phyloP scores from a whole-genome alignment of 2,329 filamentous ascomycete species.

The Diaporthe sp. region DNA sequence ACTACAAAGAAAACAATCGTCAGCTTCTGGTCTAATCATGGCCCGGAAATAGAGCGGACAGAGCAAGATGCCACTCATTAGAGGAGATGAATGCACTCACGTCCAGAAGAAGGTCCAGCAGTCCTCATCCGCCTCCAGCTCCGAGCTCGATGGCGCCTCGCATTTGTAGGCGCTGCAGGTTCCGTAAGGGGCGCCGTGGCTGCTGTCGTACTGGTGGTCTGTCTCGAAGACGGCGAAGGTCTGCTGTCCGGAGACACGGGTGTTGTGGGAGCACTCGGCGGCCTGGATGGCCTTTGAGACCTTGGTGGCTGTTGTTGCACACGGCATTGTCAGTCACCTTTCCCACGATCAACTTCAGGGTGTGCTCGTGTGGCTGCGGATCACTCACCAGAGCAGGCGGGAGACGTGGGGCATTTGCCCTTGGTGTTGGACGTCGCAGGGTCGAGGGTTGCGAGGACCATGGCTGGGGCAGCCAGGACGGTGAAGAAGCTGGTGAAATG shows the following conservation, averaged over 20 bases:
- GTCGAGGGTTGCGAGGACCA: constrained; percentile 43
- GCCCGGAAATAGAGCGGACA: accelerated
- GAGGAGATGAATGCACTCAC: not conserved
- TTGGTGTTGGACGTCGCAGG: constrained; percentile 48
- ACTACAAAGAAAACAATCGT: not conserved
- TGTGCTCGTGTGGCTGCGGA: too few relatives aligned
- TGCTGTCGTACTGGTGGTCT: constrained; percentile 56
- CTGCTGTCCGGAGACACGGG: constrained; percentile 45
- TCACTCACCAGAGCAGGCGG: constrained; percentile 40
- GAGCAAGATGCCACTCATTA: not conserved
- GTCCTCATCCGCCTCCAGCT: constrained; percentile 45
- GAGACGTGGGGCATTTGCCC: constrained; percentile 44
- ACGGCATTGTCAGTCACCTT: not conserved
- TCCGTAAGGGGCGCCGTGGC: constrained; percentile 57
- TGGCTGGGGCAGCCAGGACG: constrained; percentile 25
- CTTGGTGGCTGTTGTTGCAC: constrained; percentile 39
- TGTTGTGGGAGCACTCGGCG: constrained; percentile 51
- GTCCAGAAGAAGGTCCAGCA: constrained; percentile 56
- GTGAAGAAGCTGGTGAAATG: constrained; percentile 28
- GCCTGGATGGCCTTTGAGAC: constrained; percentile 49
- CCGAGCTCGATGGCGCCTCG: constrained; percentile 43
- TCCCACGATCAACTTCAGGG: not conserved
- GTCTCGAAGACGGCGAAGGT: constrained; percentile 51
- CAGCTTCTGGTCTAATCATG: not conserved
- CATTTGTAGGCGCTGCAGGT: constrained; percentile 57